Percentiles rank a stretch among this genome's conserved stretches.
These are phyloP conservation scores for Cutaneotrichosporon daszewskae DNA, from an alignment of 1,284 basidiomycete species.

Conservation along the genomic window DNA sequence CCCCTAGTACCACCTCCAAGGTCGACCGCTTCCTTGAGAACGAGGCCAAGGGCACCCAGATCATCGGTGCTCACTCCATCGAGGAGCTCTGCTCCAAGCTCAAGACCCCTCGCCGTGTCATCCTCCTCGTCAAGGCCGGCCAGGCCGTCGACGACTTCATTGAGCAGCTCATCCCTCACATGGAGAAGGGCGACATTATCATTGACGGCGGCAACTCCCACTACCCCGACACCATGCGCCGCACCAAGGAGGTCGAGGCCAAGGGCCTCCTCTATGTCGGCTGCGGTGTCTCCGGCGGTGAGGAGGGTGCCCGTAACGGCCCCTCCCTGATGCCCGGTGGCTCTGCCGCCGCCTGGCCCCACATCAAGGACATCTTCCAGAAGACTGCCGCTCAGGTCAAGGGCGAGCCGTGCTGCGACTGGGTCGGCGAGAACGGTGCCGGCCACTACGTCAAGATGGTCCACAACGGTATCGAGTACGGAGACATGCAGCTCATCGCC, in stretches of 20 bases:
- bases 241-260: constrained; percentile 82
- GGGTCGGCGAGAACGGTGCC: constrained; percentile 97
- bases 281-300: constrained; percentile 98
- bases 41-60: constrained; percentile 96
- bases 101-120: constrained; percentile 66
- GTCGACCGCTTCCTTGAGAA: constrained; percentile 93
- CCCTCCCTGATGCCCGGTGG: constrained; percentile 99
- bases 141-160: constrained; percentile 58
- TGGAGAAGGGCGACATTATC: constrained; percentile 78
- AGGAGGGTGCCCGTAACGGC: constrained; percentile 96
- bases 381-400: constrained; percentile 92
- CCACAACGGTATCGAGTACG: constrained; percentile 85
- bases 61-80: constrained; percentile 90
- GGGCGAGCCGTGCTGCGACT: constrained; percentile 98
- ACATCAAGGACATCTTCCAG: constrained; percentile 99
- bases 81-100: constrained; percentile 67
- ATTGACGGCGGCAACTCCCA: constrained; percentile 99
- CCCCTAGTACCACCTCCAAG: constrained; percentile 71
- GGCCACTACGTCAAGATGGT: constrained; percentile 78
- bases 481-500: constrained; percentile 99
- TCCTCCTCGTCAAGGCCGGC: constrained; percentile 74
- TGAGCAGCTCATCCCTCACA: constrained; percentile 53
- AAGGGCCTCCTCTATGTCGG: constrained; percentile 97
- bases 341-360: constrained; percentile 86
- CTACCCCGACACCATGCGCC: constrained; percentile 96